Evolutionary conservation across 1,284 basidiomycete genomes (phyloP).

Genomic region (Heterobasidion annosum): DNA sequence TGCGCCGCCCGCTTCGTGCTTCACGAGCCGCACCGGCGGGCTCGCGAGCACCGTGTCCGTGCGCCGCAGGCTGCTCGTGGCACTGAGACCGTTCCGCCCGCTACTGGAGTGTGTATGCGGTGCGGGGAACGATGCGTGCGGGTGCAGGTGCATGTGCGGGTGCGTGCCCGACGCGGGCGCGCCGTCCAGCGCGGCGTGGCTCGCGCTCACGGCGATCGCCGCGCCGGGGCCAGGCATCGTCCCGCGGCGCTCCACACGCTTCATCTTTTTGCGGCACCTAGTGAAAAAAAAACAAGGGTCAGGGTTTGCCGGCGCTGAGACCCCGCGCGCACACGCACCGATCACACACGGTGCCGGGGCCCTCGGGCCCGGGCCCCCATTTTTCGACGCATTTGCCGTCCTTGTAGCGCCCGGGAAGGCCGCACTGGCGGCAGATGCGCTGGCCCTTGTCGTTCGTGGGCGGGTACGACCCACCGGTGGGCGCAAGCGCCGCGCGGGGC

Average conservation of each 20-base stretch:
- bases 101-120: constrained; percentile 8
- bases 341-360: constrained; percentile 78
- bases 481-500: not conserved
- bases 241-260: constrained; percentile 67
- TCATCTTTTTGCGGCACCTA: constrained; percentile 80
- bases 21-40: too few relatives aligned
- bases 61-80: too few relatives aligned
- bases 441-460: constrained; percentile 56
- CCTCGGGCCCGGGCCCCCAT: constrained; percentile 78
- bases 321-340: constrained; percentile 25
- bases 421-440: constrained; percentile 68
- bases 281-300: not conserved
- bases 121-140: constrained; percentile 18
- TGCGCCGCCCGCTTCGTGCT: too few relatives aligned
- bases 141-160: constrained; percentile 7
- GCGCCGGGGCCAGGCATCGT: constrained; percentile 29
- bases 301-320: not conserved
- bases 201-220: constrained; percentile 25
- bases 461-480: constrained; percentile 31
- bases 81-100: not conserved
- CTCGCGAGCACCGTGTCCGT: too few relatives aligned
- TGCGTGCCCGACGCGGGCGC: constrained; percentile 4
- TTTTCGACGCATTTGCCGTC: constrained; percentile 81
- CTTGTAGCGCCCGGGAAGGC: constrained; percentile 62
- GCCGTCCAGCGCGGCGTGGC: too few relatives aligned